Percentiles rank a stretch among this genome's conserved stretches.
Conservation (phyloP, 139 green algal species). For the Chlamydomonas incerta region DNA sequence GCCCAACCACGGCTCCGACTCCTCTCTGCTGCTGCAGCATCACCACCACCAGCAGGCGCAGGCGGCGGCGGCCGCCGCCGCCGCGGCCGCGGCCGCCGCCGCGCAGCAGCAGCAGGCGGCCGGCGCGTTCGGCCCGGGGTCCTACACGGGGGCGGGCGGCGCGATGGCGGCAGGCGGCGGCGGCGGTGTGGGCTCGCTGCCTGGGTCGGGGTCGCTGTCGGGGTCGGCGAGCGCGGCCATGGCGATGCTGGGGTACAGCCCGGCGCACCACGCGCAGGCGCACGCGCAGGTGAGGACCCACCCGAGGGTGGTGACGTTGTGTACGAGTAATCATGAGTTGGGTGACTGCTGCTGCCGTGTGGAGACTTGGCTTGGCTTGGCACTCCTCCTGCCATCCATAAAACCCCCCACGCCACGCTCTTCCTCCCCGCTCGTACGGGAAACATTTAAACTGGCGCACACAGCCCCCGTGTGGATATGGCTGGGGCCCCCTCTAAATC, state of each 20-base stretch:
- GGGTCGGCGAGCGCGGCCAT: constrained; percentile 32
- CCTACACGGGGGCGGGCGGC: neutral
- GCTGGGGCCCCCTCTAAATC: too few species aligned
- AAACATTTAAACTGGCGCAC: too few species aligned
- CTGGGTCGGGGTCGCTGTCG: neutral
- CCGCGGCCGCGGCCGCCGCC: too few species aligned
- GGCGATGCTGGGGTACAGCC: constrained; percentile 46
- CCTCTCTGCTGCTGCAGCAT: neutral
- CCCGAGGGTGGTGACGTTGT: too few species aligned
- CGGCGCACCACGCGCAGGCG: constrained; percentile 39
- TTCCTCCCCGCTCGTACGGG: too few species aligned
- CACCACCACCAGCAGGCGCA: neutral
- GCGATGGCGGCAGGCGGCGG: neutral
- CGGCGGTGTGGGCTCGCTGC: too few species aligned
- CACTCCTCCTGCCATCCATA: too few species aligned
- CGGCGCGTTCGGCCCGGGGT: constrained; percentile 5
- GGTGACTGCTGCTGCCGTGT: too few species aligned
- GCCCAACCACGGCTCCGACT: neutral
- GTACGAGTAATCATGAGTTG: too few species aligned
- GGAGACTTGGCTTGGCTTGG: too few species aligned
- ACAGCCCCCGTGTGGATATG: too few species aligned
- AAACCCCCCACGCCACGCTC: too few species aligned
- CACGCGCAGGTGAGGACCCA: constrained; percentile 39
- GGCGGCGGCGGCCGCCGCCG: neutral
- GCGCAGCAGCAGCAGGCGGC: neutral